These are phyloP conservation scores for Saxophila tyrrhenica DNA, from an alignment of 495 filamentous ascomycete species.

Conservation along the genomic window DNA sequence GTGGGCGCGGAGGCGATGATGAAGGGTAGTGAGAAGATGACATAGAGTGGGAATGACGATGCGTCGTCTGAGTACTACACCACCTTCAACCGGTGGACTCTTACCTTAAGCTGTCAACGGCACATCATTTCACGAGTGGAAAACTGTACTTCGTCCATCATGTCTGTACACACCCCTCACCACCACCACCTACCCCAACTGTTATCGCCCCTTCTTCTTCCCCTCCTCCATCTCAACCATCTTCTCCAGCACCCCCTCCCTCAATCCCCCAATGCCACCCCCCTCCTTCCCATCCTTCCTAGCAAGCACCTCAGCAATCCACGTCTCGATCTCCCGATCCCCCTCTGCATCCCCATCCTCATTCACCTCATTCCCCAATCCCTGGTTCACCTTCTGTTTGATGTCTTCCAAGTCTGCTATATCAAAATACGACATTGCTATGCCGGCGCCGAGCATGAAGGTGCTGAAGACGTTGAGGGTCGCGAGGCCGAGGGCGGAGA, in stretches of 20 bases:
- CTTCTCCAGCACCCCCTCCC: constrained; percentile 10
- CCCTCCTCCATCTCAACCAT: constrained; percentile 12
- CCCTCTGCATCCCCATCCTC: constrained; percentile 40
- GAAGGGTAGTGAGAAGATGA: constrained; percentile 3
- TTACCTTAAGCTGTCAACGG: no score
- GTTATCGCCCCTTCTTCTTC: constrained; percentile 5
- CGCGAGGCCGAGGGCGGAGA: constrained; percentile 72
- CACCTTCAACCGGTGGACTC: no score
- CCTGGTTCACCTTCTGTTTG: constrained; percentile 40
- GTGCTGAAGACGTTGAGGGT: constrained; percentile 67
- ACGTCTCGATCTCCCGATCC: constrained; percentile 53
- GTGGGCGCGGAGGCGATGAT: constrained; percentile 18
- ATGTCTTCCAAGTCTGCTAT: constrained; percentile 61
- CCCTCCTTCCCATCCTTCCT: constrained; percentile 38
- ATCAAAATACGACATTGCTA: constrained; percentile 56
- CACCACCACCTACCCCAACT: not conserved
- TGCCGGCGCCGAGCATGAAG: constrained; percentile 57
- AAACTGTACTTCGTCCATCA: no score
- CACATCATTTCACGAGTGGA: no score
- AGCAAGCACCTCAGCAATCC: constrained; percentile 51
- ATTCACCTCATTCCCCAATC: constrained; percentile 35
- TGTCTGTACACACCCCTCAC: not conserved
- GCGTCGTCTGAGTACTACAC: no score
- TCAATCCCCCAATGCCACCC: not conserved
- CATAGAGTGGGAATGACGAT: no score